Conservation (phyloP, 306 rosid species). For the Potentilla sterilis region DNA sequence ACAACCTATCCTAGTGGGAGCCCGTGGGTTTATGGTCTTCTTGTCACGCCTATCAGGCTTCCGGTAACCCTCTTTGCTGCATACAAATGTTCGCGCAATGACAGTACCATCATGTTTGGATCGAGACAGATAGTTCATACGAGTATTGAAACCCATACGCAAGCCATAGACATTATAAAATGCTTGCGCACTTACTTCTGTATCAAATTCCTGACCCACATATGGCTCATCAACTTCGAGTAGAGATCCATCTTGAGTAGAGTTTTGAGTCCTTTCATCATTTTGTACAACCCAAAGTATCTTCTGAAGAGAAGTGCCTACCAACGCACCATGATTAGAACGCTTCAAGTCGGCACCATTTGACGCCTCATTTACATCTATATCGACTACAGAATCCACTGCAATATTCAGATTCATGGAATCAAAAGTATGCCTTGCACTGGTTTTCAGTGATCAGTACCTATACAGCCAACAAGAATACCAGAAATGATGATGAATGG, state of each 20-base stretch:
- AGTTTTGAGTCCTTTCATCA: conserved; percentile 14
- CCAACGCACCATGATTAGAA: conserved; percentile 7
- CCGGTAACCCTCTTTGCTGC: conserved; percentile 47
- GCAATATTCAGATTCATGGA: conserved; percentile 19
- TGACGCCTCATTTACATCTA: conserved; percentile 3
- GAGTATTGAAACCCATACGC: conserved; percentile 34
- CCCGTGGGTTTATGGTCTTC: conserved; percentile 27
- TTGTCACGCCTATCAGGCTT: conserved; percentile 31
- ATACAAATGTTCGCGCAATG: conserved; percentile 33
- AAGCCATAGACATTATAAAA: conserved; percentile 33
- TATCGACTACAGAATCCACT: conserved; percentile 29
- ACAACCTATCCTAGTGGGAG: conserved; percentile 39
- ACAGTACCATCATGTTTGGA: conserved; percentile 33
- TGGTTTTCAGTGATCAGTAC: not conserved
- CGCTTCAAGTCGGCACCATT: conserved; percentile 16
- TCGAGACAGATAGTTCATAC: conserved; percentile 32
- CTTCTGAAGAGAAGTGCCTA: conserved; percentile 19
- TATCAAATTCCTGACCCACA: conserved; percentile 37
- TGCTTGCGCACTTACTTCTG: conserved; percentile 31
- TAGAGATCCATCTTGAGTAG: conserved; percentile 10
- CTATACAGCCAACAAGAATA: not conserved
- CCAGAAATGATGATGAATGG: not conserved
- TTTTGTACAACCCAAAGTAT: conserved; percentile 13
- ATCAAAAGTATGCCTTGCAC: no score
- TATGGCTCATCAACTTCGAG: conserved; percentile 31